A percentile compares a stretch with the other conserved stretches of the same genome.
Evolutionary conservation across 2,329 filamentous ascomycete genomes (phyloP).

Genomic region (Polychaeton citri): DNA sequence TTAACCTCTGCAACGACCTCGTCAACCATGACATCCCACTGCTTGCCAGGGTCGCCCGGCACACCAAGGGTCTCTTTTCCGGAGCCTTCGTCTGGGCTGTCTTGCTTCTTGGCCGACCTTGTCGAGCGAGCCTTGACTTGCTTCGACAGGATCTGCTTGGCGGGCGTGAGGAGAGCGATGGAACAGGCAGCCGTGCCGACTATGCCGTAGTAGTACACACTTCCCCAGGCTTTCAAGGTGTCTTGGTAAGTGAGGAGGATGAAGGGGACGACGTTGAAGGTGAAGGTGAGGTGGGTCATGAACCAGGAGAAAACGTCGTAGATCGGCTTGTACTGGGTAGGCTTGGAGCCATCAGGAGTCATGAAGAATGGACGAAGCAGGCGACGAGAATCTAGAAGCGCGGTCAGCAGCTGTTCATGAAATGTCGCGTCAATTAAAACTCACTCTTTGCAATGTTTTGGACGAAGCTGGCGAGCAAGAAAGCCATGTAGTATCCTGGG

Average conservation of each 20-base stretch:
- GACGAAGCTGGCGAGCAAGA: constrained; percentile 77
- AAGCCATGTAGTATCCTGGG: constrained; percentile 87
- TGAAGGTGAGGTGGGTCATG: constrained; percentile 68
- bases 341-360: constrained; percentile 56
- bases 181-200: constrained; percentile 52
- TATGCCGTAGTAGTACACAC: constrained; percentile 80
- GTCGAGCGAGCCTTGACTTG: constrained; percentile 24
- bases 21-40: constrained; percentile 63
- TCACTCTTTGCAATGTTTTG: constrained; percentile 90
- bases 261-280: constrained; percentile 74
- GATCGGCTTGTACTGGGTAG: constrained; percentile 61
- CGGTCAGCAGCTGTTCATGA: not conserved
- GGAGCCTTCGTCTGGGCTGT: constrained; percentile 30
- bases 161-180: constrained; percentile 67
- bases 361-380: constrained; percentile 88
- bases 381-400: constrained; percentile 62
- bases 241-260: constrained; percentile 61
- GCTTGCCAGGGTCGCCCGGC: constrained; percentile 59
- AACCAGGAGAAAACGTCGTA: constrained; percentile 72
- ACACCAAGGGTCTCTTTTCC: constrained; percentile 45
- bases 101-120: constrained; percentile 15
- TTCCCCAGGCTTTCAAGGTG: constrained; percentile 63
- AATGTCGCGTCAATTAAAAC: constrained; percentile 20
- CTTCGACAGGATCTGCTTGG: constrained; percentile 39
- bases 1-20: constrained; percentile 66